A percentile compares a stretch with the other conserved stretches of the same genome.
These are phyloP conservation scores for Pythium chondricola DNA, from an alignment of 352 stramenopile species.

Conservation along the genomic window DNA sequence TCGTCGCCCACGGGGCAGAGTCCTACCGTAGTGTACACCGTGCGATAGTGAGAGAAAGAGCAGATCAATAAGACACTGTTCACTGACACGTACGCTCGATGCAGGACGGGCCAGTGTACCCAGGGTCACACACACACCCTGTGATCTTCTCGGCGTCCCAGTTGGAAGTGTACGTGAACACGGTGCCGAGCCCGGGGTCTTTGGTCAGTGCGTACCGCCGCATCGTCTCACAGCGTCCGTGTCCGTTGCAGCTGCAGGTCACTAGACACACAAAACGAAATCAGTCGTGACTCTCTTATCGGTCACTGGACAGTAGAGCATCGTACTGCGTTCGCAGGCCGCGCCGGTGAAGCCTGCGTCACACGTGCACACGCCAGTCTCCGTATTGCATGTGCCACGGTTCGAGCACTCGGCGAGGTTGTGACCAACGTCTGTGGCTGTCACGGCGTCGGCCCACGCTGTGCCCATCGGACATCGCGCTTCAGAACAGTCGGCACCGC, in stretches of 20 bases:
- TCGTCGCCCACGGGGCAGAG: slow-evolving; percentile 83
- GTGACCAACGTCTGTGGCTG: slow-evolving; percentile 64
- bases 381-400: slow-evolving; percentile 49
- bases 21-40: too few relatives aligned
- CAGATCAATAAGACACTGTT: neutral
- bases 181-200: slow-evolving; percentile 37
- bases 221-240: slow-evolving; percentile 83
- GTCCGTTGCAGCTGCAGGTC: slow-evolving; percentile 65
- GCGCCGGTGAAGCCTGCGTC: slow-evolving; percentile 67
- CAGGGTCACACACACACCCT: slow-evolving; percentile 81
- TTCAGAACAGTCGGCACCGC: slow-evolving; percentile 58
- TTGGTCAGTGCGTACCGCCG: slow-evolving; percentile 44
- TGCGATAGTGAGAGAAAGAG: neutral
- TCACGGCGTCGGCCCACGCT: slow-evolving; percentile 71
- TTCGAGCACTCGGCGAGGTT: slow-evolving; percentile 87
- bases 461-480: slow-evolving; percentile 53
- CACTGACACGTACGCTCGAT: slow-evolving; percentile 29
- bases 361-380: slow-evolving; percentile 58
- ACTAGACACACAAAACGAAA: too few relatives aligned
- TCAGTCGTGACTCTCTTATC: too few relatives aligned
- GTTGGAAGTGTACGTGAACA: slow-evolving; percentile 53
- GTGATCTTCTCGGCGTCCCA: slow-evolving; percentile 85
- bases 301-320: neutral
- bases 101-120: slow-evolving; percentile 75
- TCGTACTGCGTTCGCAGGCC: slow-evolving; percentile 69